phyloP scores from a whole-genome alignment of 208 protist species.

The Strigomonas culicis region DNA sequence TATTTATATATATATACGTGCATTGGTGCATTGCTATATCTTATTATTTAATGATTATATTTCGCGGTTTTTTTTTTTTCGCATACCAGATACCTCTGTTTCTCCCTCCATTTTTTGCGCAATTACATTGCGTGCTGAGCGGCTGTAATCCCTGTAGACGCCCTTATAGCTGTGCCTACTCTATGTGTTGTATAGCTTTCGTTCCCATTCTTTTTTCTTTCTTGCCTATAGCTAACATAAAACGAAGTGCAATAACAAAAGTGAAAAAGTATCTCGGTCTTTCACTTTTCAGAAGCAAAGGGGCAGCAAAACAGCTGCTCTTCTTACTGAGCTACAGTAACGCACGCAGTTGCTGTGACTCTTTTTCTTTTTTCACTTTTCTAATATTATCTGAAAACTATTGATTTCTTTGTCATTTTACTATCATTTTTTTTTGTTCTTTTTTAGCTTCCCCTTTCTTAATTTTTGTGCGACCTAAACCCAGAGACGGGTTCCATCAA shows the following conservation, averaged over 20 bases:
- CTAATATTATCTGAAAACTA: slow-evolving; percentile 1
- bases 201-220: background rate
- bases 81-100: no score
- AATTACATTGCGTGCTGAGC: no score
- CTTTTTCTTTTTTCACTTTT: slow-evolving; percentile 13
- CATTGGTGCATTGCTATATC: background rate
- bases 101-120: no score
- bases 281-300: no score
- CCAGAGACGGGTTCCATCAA: slow-evolving; percentile 1
- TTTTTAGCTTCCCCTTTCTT: background rate
- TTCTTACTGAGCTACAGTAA: no score
- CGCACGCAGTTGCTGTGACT: background rate
- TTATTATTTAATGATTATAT: background rate
- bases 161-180: background rate
- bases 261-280: background rate
- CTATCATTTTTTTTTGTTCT: slow-evolving; percentile 3
- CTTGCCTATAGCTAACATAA: no score
- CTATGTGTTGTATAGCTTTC: background rate
- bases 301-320: background rate
- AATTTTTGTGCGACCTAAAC: slow-evolving; percentile 2
- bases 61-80: slow-evolving; percentile 1
- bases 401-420: background rate
- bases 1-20: slow-evolving; percentile 7
- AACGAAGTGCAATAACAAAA: background rate
- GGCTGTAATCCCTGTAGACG: no score